Percentiles rank a stretch among this genome's conserved stretches.
phyloP scores from a whole-genome alignment of 306 rosid species.

The Lagenaria siceraria region DNA sequence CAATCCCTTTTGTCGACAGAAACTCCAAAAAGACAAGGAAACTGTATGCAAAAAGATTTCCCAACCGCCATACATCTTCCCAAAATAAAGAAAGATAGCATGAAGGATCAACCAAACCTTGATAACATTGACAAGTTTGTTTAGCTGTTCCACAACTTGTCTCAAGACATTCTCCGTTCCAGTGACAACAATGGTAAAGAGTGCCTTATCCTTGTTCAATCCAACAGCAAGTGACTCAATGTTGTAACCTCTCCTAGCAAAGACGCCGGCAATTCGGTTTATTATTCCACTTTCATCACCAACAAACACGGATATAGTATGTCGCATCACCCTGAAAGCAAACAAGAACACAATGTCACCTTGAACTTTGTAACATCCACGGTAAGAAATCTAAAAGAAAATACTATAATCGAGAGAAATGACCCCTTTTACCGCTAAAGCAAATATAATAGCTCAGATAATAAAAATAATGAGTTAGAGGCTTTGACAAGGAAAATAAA shows the following conservation, averaged over 20 bases:
- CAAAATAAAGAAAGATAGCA: neutral
- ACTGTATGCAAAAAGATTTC: neutral
- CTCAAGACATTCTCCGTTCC: constrained; percentile 40
- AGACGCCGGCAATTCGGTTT: constrained; percentile 56
- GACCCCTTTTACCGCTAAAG: neutral
- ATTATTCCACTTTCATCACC: constrained; percentile 64
- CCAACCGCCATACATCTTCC: neutral
- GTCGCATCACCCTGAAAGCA: constrained; percentile 38
- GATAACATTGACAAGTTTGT: constrained; percentile 50
- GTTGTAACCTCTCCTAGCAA: constrained; percentile 56
- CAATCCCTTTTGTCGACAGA: neutral
- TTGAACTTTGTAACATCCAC: neutral
- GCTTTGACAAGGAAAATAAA: neutral
- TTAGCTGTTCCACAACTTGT: constrained; percentile 52
- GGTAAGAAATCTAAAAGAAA: neutral
- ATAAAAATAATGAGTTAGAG: neutral
- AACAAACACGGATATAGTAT: constrained; percentile 49
- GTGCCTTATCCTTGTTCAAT: constrained; percentile 50
- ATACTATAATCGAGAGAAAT: neutral
- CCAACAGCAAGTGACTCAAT: constrained; percentile 59
- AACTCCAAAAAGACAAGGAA: neutral
- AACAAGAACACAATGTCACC: neutral
- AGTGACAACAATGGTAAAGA: constrained; percentile 45
- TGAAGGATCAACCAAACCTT: constrained; percentile 19
- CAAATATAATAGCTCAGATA: neutral